These are phyloP conservation scores for Nicotiana obtusifolia DNA, from an alignment of 257 asterid genomes.

Conservation along the genomic window DNA sequence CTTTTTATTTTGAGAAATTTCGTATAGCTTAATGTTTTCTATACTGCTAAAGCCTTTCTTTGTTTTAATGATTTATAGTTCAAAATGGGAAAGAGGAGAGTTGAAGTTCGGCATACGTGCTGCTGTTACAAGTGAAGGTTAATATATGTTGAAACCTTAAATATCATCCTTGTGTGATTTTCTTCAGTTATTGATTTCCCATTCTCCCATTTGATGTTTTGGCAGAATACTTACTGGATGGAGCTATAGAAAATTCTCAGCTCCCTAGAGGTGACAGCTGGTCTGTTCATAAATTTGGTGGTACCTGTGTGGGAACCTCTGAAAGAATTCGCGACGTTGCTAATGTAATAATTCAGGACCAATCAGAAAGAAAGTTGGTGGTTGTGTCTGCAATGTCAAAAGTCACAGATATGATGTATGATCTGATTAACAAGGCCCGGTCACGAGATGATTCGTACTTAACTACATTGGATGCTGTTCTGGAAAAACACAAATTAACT, in stretches of 20 bases:
- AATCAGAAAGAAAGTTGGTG: slow-evolving; percentile 71
- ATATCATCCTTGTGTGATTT: background rate
- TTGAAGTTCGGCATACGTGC: slow-evolving; percentile 30
- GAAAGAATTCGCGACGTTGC: slow-evolving; percentile 87
- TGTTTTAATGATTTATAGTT: slow-evolving; percentile 17
- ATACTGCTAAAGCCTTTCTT: background rate
- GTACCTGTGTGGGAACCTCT: slow-evolving; percentile 91
- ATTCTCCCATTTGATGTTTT: background rate
- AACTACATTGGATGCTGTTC: slow-evolving; percentile 61
- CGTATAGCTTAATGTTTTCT: background rate
- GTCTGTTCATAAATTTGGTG: slow-evolving; percentile 97
- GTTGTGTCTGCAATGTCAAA: slow-evolving; percentile 97
- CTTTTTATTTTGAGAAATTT: background rate
- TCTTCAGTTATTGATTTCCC: background rate
- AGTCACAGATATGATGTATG: slow-evolving; percentile 98
- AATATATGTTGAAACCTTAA: background rate
- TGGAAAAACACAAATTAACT: slow-evolving; percentile 74
- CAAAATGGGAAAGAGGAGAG: slow-evolving; percentile 34
- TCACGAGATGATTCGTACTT: slow-evolving; percentile 66
- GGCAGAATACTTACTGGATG: slow-evolving; percentile 47
- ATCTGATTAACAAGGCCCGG: slow-evolving; percentile 75
- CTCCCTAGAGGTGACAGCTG: slow-evolving; percentile 81
- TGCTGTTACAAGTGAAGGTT: slow-evolving; percentile 67
- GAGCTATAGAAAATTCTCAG: slow-evolving; percentile 41
- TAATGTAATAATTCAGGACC: slow-evolving; percentile 61